These are phyloP conservation scores for Breviolum minutum DNA, from an alignment of 73 alveolate genomes.

Conservation along the genomic window DNA sequence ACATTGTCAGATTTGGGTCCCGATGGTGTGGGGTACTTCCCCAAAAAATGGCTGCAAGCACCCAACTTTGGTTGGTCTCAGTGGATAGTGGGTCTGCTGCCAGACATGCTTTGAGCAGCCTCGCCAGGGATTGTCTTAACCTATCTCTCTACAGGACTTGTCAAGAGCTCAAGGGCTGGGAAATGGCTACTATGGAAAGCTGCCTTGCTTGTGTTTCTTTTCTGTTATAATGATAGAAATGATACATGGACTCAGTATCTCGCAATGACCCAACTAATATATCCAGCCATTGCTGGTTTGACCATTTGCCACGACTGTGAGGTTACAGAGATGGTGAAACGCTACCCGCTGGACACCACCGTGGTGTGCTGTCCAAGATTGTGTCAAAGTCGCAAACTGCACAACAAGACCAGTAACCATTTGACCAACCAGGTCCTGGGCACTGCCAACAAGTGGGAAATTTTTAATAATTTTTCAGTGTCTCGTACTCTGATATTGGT, in stretches of 20 bases:
- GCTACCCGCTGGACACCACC: conserved; percentile 3
- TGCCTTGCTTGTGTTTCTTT: neutral
- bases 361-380: no score
- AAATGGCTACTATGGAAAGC: no score
- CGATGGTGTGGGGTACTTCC: no score
- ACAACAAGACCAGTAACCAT: no score
- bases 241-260: neutral
- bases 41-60: no score
- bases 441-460: no score
- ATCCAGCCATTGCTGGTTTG: neutral
- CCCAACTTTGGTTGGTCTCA: neutral
- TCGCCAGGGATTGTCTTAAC: conserved; percentile 41
- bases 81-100: neutral
- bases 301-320: neutral
- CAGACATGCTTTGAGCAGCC: no score
- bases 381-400: no score
- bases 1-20: no score
- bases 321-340: conserved; percentile 67
- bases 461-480: no score
- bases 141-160: conserved; percentile 56
- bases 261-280: neutral
- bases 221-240: neutral
- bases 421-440: no score
- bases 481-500: no score
- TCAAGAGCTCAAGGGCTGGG: neutral